Conservation (phyloP, 768 basidiomycete species). For the Crepidotus variabilis region DNA sequence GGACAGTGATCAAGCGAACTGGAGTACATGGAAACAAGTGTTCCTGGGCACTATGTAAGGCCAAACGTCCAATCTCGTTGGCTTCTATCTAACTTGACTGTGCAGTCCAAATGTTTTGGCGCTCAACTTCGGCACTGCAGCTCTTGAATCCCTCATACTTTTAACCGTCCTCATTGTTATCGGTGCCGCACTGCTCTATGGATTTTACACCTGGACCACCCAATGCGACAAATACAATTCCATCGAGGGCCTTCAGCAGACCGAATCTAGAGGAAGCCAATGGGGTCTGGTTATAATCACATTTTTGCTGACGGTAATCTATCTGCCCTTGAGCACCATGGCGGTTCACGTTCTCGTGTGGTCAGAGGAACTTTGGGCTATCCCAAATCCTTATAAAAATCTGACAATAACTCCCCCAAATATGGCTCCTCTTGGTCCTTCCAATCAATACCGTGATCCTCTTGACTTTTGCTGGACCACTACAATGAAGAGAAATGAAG, state of each 20-base stretch:
- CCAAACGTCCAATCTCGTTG: not conserved
- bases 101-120: constrained; percentile 69
- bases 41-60: constrained; percentile 70
- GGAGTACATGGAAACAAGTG: constrained; percentile 37
- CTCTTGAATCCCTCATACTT: constrained; percentile 56
- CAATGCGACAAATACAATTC: constrained; percentile 45
- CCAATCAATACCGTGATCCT: constrained; percentile 53
- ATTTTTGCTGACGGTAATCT: constrained; percentile 65
- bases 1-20: constrained; percentile 34
- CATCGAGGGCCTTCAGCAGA: constrained; percentile 53
- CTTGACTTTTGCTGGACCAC: constrained; percentile 79
- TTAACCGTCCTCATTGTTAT: constrained; percentile 56
- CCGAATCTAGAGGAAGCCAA: constrained; percentile 34
- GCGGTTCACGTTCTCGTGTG: constrained; percentile 73
- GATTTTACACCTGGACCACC: constrained; percentile 49
- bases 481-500: constrained; percentile 64
- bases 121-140: constrained; percentile 63
- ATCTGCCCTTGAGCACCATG: constrained; percentile 76
- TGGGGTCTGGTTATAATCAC: constrained; percentile 58
- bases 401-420: constrained; percentile 47
- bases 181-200: constrained; percentile 49
- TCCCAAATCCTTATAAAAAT: constrained; percentile 65
- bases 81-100: not conserved
- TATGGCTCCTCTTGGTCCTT: constrained; percentile 50
- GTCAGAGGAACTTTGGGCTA: constrained; percentile 74